Conservation (phyloP, 441 rosid species). For the Gossypium aridum region DNA sequence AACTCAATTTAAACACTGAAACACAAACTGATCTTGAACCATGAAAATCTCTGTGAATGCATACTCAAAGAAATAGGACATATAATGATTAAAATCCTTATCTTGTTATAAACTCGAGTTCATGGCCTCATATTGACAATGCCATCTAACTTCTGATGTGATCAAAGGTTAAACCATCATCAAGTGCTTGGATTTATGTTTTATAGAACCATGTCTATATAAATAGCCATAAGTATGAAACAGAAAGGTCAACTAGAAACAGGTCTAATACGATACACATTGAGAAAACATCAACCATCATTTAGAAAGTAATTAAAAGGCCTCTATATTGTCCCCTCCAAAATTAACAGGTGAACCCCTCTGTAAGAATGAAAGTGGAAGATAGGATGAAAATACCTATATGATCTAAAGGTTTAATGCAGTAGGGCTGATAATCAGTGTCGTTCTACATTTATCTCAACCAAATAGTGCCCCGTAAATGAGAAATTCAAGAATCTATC, state of each 20-base stretch:
- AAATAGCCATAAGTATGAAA: background rate
- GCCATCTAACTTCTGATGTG: background rate
- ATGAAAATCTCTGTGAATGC: background rate
- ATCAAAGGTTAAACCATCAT: background rate
- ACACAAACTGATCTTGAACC: background rate
- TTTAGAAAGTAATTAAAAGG: background rate
- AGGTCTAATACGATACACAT: background rate
- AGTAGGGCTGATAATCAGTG: background rate
- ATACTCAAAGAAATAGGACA: background rate
- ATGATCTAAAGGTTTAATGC: background rate
- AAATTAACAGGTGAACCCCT: background rate
- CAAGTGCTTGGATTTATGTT: background rate
- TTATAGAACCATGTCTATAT: background rate
- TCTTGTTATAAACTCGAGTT: background rate
- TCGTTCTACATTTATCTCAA: background rate
- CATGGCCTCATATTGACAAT: background rate
- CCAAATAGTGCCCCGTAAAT: background rate
- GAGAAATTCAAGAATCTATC: slow-evolving; percentile 1
- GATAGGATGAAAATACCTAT: background rate
- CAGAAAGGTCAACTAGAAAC: background rate
- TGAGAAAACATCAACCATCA: background rate
- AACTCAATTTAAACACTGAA: background rate
- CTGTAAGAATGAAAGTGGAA: background rate
- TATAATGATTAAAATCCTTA: background rate
- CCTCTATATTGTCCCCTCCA: background rate